Base-by-base conservation (phyloP, 1,139 yeast genomes). In the Saccharomycopsis hybrid region DNA sequence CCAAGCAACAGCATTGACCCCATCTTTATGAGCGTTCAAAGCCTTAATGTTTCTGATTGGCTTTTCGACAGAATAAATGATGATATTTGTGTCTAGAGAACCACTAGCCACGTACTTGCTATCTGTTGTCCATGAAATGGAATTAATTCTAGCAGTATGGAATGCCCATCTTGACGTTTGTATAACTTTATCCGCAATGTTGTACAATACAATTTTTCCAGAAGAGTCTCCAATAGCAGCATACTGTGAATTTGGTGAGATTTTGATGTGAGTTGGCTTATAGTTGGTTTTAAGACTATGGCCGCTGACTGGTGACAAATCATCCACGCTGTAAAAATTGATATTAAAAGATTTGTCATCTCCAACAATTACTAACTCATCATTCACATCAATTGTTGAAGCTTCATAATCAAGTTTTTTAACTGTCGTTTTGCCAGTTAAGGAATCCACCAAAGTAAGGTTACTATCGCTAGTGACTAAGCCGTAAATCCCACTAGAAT, bases 141-240 rank as follows among this genome's bases (percentile, higher is more conserved):
- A 78, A 50, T 78, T 80, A 53, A 92, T 84, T 53, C 77, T 80
- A 52, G 95, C 82, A 2, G 90, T 85, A 64, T 94, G 97, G 80
- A 86, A 90, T 0, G 95, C 84, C 99, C 99, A 92, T 62, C 97
- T 78, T 0, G 94, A 80, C 1, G 97, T 89, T 44, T 85, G 78
- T 5, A 86, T 71, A 5, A 75, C 61, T 41, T 73, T 77, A 45
- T 80, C 80, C 1, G 67, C 65, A 18, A 78, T 64, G 54, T 80
- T 76, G 66, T 80, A 88, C 32, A 88, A 71, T 11, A 82, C 69
- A 57, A 88, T 86, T 64, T 92, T 92, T 39, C 98, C 98, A 44
- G 85, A 71, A 3, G 77, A 72, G 61, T 90, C 97, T 47, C 97
- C 97, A 28, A 84, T 87, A 0, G 97, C 97, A 29, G 84, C 71